Conservation (phyloP, 2,329 filamentous ascomycete genomes). For the Nothomitra cinnamomea region DNA sequence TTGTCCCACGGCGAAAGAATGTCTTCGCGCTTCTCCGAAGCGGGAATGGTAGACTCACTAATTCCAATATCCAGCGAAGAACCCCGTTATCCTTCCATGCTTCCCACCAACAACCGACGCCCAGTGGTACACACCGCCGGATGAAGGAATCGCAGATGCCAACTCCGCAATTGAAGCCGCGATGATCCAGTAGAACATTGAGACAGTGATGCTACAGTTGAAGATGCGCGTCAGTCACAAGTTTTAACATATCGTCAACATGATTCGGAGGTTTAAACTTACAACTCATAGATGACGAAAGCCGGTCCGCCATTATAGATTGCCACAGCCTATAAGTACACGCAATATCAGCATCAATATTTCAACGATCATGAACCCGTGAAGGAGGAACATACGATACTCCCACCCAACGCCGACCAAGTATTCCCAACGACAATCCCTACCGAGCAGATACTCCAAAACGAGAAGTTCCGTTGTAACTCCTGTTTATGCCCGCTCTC, state of each 20-base stretch:
- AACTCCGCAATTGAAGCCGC: slow-evolving; percentile 34
- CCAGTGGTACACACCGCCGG: slow-evolving; percentile 34
- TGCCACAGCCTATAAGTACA: slow-evolving; percentile 18
- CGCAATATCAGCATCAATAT: slow-evolving; percentile 3
- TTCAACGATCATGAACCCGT: neutral
- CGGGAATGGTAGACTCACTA: neutral
- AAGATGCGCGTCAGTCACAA: neutral
- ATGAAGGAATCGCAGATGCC: slow-evolving; percentile 26
- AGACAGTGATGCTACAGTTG: slow-evolving; percentile 23
- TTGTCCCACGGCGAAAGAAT: neutral
- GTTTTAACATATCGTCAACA: neutral
- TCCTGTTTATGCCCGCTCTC: slow-evolving; percentile 34
- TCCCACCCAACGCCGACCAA: slow-evolving; percentile 30
- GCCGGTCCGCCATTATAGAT: slow-evolving; percentile 29
- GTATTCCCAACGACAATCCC: slow-evolving; percentile 28
- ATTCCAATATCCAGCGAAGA: slow-evolving; percentile 33
- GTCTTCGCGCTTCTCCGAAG: neutral
- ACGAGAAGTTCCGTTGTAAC: slow-evolving; percentile 31
- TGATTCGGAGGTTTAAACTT: neutral
- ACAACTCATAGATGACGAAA: slow-evolving; percentile 29
- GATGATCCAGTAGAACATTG: slow-evolving; percentile 33
- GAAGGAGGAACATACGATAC: slow-evolving; percentile 21
- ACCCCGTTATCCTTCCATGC: slow-evolving; percentile 30
- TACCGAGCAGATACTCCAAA: slow-evolving; percentile 29
- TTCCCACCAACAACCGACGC: slow-evolving; percentile 30